Conservation (phyloP, 768 basidiomycete species). For the Termitomyces sp. region DNA sequence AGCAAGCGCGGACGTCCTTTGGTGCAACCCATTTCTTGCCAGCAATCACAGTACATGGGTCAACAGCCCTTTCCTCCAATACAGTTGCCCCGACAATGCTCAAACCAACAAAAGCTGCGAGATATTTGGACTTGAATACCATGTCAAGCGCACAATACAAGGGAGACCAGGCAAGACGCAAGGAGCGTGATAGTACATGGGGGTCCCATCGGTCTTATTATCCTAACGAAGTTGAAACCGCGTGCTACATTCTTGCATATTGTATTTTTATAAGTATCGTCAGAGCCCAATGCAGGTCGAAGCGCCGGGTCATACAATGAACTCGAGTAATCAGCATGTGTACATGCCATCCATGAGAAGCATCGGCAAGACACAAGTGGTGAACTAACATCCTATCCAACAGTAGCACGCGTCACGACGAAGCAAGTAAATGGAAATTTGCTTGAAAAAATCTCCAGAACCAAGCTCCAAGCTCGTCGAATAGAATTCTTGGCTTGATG, state of each 20-base stretch:
- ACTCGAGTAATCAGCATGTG: not conserved
- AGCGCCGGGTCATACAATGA: not conserved
- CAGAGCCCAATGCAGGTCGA: slow-evolving; percentile 2
- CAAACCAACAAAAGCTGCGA: slow-evolving; percentile 9
- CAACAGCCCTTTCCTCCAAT: slow-evolving; percentile 16
- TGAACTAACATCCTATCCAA: not conserved
- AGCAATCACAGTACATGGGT: slow-evolving; percentile 51
- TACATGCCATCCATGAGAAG: slow-evolving; percentile 1
- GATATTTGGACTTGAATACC: slow-evolving; percentile 2
- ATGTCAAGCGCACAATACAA: not conserved
- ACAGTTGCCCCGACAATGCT: slow-evolving; percentile 5
- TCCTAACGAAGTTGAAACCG: not conserved
- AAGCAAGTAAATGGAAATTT: not conserved
- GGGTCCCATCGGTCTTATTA: not conserved
- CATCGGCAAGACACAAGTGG: not conserved
- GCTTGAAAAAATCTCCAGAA: no score
- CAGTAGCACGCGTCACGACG: not conserved
- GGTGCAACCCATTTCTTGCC: slow-evolving; percentile 56
- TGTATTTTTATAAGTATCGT: not conserved
- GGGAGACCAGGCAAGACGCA: not conserved
- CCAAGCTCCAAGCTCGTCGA: not conserved
- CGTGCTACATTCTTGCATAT: not conserved
- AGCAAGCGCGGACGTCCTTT: slow-evolving; percentile 46
- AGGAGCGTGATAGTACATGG: not conserved
- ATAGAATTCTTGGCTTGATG: not conserved